These are phyloP conservation scores for Nakazawaea holstii DNA, from an alignment of 805 yeast species.

Conservation along the genomic window DNA sequence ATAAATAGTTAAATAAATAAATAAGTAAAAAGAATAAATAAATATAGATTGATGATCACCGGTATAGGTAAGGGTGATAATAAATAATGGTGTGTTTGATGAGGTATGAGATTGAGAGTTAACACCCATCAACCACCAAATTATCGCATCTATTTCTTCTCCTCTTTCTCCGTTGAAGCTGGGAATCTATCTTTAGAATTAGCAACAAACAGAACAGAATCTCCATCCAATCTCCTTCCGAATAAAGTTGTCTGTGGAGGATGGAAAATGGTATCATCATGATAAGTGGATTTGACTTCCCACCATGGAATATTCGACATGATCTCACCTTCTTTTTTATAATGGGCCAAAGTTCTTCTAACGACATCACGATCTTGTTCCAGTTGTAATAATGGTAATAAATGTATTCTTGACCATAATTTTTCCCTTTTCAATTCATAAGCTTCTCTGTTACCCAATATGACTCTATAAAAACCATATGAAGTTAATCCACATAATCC, in stretches of 20 bases:
- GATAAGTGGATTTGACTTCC: slow-evolving; percentile 42
- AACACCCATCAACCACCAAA: too few relatives aligned
- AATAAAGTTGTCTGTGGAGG: slow-evolving; percentile 30
- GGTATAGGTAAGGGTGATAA: too few relatives aligned
- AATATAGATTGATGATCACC: background rate
- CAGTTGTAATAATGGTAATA: slow-evolving; percentile 71
- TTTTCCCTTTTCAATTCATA: slow-evolving; percentile 72
- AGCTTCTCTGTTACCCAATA: slow-evolving; percentile 67
- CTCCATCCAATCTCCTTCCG: slow-evolving; percentile 29
- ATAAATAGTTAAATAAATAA: slow-evolving; percentile 6
- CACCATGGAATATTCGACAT: slow-evolving; percentile 60
- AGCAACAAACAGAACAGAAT: slow-evolving; percentile 21
- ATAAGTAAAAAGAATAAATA: background rate
- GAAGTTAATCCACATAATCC: slow-evolving; percentile 58
- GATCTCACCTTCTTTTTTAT: slow-evolving; percentile 63
- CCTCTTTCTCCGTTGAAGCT: background rate
- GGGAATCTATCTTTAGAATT: slow-evolving; percentile 25
- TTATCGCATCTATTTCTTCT: too few relatives aligned
- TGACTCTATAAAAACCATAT: slow-evolving; percentile 66
- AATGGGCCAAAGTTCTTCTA: slow-evolving; percentile 61
- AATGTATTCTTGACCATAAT: slow-evolving; percentile 68
- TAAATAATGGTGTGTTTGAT: too few relatives aligned
- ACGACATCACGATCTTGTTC: slow-evolving; percentile 78
- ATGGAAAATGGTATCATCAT: slow-evolving; percentile 27
- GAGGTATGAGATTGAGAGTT: too few relatives aligned